phyloP scores from a whole-genome alignment of 163 green algal genomes.

The Prototheca stagnorum region DNA sequence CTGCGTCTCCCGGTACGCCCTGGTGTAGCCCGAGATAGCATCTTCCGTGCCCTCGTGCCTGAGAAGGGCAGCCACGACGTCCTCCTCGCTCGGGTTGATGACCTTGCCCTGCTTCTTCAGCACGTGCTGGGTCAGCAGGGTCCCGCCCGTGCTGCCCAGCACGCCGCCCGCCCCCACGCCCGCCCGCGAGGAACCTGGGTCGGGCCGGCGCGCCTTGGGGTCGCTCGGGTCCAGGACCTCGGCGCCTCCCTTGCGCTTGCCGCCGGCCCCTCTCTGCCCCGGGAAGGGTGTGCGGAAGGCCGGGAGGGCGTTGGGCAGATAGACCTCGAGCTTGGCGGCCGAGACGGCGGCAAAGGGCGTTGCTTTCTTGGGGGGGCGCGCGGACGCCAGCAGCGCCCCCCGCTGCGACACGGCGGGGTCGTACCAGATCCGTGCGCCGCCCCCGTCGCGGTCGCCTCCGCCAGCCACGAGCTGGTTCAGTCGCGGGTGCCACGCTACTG shows the following conservation, averaged over 20 bases:
- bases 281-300: conserved; percentile 49
- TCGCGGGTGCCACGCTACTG: conserved; percentile 58
- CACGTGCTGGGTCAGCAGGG: conserved; percentile 73
- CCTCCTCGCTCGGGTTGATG: conserved; percentile 34
- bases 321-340: no score
- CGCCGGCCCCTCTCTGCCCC: conserved; percentile 5
- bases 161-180: conserved; percentile 34
- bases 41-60: no score
- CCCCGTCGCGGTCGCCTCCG: conserved; percentile 48
- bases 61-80: conserved; percentile 53
- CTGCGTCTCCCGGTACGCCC: no score
- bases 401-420: conserved; percentile 44
- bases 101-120: conserved; percentile 58
- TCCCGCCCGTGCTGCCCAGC: conserved; percentile 54
- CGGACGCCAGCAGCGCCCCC: conserved; percentile 57
- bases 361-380: conserved; percentile 47
- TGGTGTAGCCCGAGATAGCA: no score
- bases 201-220: conserved; percentile 26
- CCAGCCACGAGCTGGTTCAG: conserved; percentile 89
- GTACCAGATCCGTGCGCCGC: conserved; percentile 60
- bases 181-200: conserved; percentile 19
- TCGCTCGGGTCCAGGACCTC: conserved; percentile 19
- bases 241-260: conserved; percentile 25
- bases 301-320: conserved; percentile 75
- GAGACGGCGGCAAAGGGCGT: no score